Evolutionary conservation across 1,284 basidiomycete genomes (phyloP), one percentile per base, ranked within the genome.

Genomic region (Cerioporus squamosus): DNA sequence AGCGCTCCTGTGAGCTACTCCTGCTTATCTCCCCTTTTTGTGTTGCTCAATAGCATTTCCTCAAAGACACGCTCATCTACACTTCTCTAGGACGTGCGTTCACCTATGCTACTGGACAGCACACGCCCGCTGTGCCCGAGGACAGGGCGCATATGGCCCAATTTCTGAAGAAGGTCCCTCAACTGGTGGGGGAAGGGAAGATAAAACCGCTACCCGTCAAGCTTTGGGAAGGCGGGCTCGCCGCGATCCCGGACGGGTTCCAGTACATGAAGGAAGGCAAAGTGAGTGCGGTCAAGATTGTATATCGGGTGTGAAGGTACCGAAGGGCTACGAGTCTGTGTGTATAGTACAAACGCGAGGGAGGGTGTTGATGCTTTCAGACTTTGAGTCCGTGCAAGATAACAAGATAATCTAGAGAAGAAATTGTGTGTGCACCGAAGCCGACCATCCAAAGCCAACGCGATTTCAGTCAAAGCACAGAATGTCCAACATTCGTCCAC

Each of bases 281-380:
- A 54, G 53, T 59, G 26, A 66, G 67, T 39, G 67, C 57, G 2
- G 66, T 66, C 45, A 70, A 68, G 57, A 53, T 67, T 20, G 68
- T 70, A 17, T 65, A 66, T 45, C 46, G 59, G 15, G 20, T 54
- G 29, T 53, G 20, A 45, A 36, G 24, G 22, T 45, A 10, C 23
- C 12, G 33, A 36, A 15, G 3, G 8, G 14, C 6, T 36, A 12
- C 1, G 33, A 14, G 9, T 15, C 9, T 15, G 14, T 36, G 14
- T 10, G 8, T 36, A 36, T 10, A 36, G 33, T 36, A 36, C 33
- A 12, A 10, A 10, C 14, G 14, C 33, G 33, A 36, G 33, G 33
- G 33, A 36, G 33, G 8, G 33, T 36, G 14, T 36, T 7, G 33
- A 12, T 36, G 33, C 33, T 36, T 36, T 10, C 33, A 15, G 10